These are phyloP conservation scores for Primulina tabacum DNA, from an alignment of 257 asterid species.

Conservation along the genomic window DNA sequence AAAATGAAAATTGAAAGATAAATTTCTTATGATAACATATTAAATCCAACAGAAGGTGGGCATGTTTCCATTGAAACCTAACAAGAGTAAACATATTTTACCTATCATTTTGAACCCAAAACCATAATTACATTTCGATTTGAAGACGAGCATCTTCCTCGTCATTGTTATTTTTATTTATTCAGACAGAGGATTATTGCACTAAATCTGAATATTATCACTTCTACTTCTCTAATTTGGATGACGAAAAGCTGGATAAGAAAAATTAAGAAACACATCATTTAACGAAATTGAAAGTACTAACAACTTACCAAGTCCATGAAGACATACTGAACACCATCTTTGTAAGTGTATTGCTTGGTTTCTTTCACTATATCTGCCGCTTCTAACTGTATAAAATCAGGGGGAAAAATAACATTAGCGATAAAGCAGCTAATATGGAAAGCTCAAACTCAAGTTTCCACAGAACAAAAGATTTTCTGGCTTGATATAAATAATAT, in stretches of 20 bases:
- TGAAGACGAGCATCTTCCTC: conserved; percentile 2
- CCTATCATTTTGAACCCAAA: conserved; percentile 1
- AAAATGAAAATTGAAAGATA: conserved; percentile 13
- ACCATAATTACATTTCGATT: background rate
- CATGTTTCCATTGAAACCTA: conserved; percentile 13
- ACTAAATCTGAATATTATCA: background rate
- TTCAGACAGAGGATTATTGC: background rate
- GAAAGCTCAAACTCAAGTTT: background rate
- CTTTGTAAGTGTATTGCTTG: conserved; percentile 91
- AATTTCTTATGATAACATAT: background rate
- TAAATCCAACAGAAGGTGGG: background rate
- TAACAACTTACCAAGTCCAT: conserved; percentile 73
- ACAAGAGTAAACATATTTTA: background rate
- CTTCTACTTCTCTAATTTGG: background rate
- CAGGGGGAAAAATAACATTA: conserved; percentile 9
- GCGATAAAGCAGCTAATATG: background rate
- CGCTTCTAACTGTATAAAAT: conserved; percentile 64
- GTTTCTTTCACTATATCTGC: conserved; percentile 81
- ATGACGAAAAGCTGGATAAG: background rate
- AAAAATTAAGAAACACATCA: background rate
- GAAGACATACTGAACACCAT: conserved; percentile 83
- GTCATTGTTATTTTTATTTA: background rate
- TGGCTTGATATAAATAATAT: background rate
- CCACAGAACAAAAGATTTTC: background rate
- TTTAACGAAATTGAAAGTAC: background rate